Base-by-base conservation (phyloP, 371 early-diverging fungal species). In the Homolaphlyctis polyrhiza region DNA sequence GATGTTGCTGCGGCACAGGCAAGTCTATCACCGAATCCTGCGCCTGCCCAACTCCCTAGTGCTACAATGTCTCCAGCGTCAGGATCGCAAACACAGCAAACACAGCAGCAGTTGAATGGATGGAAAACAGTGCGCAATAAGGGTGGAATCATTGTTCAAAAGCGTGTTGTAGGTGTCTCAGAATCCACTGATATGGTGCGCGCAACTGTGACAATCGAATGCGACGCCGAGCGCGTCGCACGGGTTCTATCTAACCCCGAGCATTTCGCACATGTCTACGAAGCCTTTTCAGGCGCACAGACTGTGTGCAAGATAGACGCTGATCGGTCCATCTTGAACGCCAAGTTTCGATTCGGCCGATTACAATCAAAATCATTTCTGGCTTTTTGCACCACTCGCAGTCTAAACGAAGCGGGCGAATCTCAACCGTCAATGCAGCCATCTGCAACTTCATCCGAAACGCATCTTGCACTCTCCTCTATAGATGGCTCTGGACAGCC, bases 161-260 rank as follows among this genome's bases (percentile, higher is more conserved):
- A 74, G 33, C 59, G 69, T 13, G 58, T 77, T 30, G 45, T 35
- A 13, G 47, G 8, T 25, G 8, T 47, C 47, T 25, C 25, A 18
- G 8, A 25, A 3, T 47, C 18, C n/a, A 47, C 66, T 3, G 75
- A 77, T 33, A 48, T 77, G 23, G 51, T 64, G 28, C 36, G 74
- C 11, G 77, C 70, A 2, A 62, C 62, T 3, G 49, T 79, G 21
- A 51, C 58, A 0, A 69, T 81, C 35, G 65, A 65, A 18, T 81
- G 81, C 60, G 76, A 78, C 68, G 66, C 79, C 1, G 77, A 75
- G 35, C 50, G 75, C 13, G 79, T 81, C 1, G 76, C 33, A 3
- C 55, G 55, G n/a, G 55, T 80, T 3, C 67, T 81, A 30, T 77
- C 76, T 11, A 76, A 81, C 58, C 82, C 82, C 13, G 77, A 73